These are phyloP conservation scores for Parmales sp. DNA, from an alignment of 108 stramenopile genomes.

Conservation along the genomic window DNA sequence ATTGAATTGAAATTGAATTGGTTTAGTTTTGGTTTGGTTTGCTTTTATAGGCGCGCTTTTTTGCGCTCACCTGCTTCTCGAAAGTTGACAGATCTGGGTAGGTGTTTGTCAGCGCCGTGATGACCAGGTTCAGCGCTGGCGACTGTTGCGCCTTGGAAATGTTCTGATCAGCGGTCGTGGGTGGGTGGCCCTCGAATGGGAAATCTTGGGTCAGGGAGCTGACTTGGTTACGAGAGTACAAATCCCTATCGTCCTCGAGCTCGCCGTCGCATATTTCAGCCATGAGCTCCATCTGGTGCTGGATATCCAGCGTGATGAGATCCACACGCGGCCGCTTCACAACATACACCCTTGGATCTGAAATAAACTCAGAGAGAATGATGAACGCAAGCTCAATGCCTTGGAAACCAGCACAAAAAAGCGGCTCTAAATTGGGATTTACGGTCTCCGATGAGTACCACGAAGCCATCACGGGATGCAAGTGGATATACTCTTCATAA, in stretches of 20 bases:
- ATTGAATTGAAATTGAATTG: too few relatives aligned
- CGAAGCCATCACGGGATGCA: slow-evolving; percentile 1
- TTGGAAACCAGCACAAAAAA: slow-evolving; percentile 19
- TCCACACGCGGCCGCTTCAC: slow-evolving; percentile 19
- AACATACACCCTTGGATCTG: slow-evolving; percentile 17
- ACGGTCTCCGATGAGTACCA: slow-evolving; percentile 18
- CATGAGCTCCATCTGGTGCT: slow-evolving; percentile 12
- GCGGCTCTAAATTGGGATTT: slow-evolving; percentile 17
- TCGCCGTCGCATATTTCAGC: slow-evolving; percentile 25
- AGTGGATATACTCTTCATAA: slow-evolving; percentile 21
- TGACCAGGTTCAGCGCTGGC: slow-evolving; percentile 16
- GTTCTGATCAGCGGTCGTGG: slow-evolving; percentile 15
- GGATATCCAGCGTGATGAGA: slow-evolving; percentile 16
- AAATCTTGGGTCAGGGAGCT: slow-evolving; percentile 20
- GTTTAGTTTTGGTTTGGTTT: too few relatives aligned
- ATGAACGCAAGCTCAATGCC: slow-evolving; percentile 21
- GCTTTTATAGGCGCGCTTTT: too few relatives aligned
- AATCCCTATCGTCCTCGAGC: slow-evolving; percentile 20
- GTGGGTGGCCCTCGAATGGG: slow-evolving; percentile 20
- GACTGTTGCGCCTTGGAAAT: slow-evolving; percentile 17
- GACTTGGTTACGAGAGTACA: neutral
- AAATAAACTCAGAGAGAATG: slow-evolving; percentile 17
- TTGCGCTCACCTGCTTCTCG: too few relatives aligned
- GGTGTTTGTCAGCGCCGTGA: slow-evolving; percentile 5
- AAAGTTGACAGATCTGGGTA: neutral